phyloP scores from a whole-genome alignment of 78 protist species.

The Pelomyxa schiedti region DNA sequence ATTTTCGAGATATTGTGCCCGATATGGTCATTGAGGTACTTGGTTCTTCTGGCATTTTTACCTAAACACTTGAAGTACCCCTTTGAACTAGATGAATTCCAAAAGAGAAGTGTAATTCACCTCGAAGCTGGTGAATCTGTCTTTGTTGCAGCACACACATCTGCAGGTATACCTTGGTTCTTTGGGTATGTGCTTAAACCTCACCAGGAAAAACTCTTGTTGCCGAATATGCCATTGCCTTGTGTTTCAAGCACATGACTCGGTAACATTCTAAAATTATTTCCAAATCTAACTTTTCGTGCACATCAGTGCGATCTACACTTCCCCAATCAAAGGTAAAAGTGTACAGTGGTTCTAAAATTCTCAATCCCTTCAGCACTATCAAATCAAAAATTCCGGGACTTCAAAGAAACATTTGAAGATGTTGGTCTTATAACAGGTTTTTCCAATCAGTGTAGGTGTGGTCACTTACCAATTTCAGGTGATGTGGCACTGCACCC shows the following conservation, averaged over 20 bases:
- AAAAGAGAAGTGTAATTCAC: constrained; percentile 70
- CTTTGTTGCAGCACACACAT: constrained; percentile 94
- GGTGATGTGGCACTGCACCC: constrained; percentile 89
- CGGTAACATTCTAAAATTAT: too few species aligned
- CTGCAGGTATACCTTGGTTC: constrained; percentile 95
- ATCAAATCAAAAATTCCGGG: constrained; percentile 86
- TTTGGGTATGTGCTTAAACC: constrained; percentile 74
- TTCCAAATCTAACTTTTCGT: neutral
- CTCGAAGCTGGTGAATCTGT: constrained; percentile 75
- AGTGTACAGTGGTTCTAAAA: too few species aligned
- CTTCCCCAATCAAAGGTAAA: constrained; percentile 95
- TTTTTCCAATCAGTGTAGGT: too few species aligned
- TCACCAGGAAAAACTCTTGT: constrained; percentile 67
- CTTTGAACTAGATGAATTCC: constrained; percentile 89
- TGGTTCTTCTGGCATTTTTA: too few species aligned
- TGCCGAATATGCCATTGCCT: constrained; percentile 88
- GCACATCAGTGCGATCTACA: constrained; percentile 84
- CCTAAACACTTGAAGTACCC: constrained; percentile 71
- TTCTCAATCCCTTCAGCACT: too few species aligned
- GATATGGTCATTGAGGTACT: too few species aligned
- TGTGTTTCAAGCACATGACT: neutral
- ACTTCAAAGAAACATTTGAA: constrained; percentile 57
- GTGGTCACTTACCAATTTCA: too few species aligned
- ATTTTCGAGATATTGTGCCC: too few species aligned
- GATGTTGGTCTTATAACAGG: constrained; percentile 86